These are phyloP conservation scores for Aplosporella prunicola DNA, from an alignment of 2,329 filamentous ascomycete species.

Conservation along the genomic window DNA sequence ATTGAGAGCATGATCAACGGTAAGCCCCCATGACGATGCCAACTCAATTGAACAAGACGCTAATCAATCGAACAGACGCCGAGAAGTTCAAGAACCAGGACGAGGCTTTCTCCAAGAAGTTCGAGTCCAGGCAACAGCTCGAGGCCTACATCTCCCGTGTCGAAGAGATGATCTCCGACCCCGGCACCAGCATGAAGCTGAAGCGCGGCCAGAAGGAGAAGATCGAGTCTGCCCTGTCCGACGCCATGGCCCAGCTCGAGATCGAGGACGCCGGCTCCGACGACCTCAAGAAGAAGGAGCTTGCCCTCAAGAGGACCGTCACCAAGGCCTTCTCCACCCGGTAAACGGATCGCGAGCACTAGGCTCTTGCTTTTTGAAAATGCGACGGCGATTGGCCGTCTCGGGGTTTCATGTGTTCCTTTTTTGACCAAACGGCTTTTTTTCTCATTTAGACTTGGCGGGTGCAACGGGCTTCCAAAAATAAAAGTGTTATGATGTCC, in stretches of 20 bases:
- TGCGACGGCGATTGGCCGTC: background rate
- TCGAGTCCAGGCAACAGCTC: constrained; percentile 97
- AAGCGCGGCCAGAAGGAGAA: constrained; percentile 99
- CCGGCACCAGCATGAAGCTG: constrained; percentile 88
- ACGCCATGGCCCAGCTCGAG: constrained; percentile 97
- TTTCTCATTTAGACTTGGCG: constrained; percentile 10
- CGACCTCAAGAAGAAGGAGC: constrained; percentile 99
- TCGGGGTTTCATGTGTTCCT: constrained; percentile 5
- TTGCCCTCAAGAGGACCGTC: constrained; percentile 92
- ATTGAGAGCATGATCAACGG: constrained; percentile 97
- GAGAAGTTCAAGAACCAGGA: constrained; percentile 98
- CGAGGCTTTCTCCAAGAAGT: constrained; percentile 98
- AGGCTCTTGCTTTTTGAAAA: too few relatives aligned
- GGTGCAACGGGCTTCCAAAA: constrained; percentile 11
- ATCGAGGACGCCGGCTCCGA: constrained; percentile 84
- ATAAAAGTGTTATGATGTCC: constrained; percentile 10
- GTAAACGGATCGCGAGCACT: constrained; percentile 51
- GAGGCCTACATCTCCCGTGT: constrained; percentile 98
- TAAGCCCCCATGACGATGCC: constrained; percentile 29
- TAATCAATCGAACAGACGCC: constrained; percentile 51
- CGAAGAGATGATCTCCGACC: constrained; percentile 97
- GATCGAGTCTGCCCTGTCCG: constrained; percentile 93
- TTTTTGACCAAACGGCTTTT: background rate
- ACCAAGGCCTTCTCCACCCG: constrained; percentile 96
- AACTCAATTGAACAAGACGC: background rate